phyloP scores from a whole-genome alignment of 179 eudicot genomes.

The Actinidia arguta region DNA sequence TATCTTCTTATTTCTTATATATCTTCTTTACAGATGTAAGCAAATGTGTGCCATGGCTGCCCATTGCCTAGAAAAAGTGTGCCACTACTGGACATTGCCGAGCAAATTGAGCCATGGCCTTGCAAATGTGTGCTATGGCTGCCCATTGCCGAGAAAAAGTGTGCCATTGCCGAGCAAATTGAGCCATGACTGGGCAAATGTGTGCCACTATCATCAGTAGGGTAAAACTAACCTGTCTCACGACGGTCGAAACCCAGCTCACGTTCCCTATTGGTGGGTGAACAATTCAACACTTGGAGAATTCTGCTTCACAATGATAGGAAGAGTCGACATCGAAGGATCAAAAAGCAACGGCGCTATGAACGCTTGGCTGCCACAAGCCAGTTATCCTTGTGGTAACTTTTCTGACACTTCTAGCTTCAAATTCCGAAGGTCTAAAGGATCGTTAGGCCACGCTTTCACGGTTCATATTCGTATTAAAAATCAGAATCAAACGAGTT shows the following conservation, averaged over 20 bases:
- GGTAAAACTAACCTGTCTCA: slow-evolving; percentile 14
- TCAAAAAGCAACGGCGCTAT: slow-evolving; percentile 44
- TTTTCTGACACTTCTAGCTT: slow-evolving; percentile 45
- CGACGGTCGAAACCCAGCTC: slow-evolving; percentile 16
- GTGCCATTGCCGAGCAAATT: no score
- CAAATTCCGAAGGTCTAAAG: slow-evolving; percentile 81
- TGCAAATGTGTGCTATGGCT: no score
- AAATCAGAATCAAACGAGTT: slow-evolving; percentile 95
- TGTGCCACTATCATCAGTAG: slow-evolving; percentile 6
- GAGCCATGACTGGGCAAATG: no score
- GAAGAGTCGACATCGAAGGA: slow-evolving; percentile 37
- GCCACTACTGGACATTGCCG: no score
- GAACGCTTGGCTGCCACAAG: slow-evolving; percentile 63
- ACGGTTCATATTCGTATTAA: slow-evolving; percentile 85
- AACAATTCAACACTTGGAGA: slow-evolving; percentile 16
- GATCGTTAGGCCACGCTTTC: slow-evolving; percentile 96
- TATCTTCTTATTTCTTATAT: no score
- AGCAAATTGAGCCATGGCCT: no score
- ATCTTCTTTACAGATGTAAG: no score
- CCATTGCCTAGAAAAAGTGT: no score
- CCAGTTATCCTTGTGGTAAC: slow-evolving; percentile 39
- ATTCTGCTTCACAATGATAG: slow-evolving; percentile 17
- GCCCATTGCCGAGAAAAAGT: no score
- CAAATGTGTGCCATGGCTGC: no score
- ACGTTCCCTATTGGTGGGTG: slow-evolving; percentile 19